Base-by-base conservation (phyloP, 208 protist genomes). In the Acanthamoeba divionensis region DNA sequence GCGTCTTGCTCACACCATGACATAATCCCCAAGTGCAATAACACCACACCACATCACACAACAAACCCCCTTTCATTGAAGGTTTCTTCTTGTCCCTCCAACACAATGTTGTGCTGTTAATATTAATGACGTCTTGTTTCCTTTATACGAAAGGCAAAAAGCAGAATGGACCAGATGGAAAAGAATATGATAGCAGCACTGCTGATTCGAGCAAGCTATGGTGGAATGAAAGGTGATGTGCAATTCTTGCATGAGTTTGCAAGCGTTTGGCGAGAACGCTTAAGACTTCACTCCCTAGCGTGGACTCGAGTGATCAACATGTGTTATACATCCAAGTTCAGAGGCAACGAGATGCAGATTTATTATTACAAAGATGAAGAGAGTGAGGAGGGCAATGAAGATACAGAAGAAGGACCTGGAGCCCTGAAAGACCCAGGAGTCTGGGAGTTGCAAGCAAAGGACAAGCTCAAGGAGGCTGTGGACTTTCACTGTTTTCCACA, bases 171-270 rank as follows among this genome's bases (percentile, higher is more conserved):
- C 10, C n/a, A 31, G 21, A 31, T 41, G 2, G n/a, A 6, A 52
- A 12, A 52, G 24, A 31, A 38, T 3, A 15, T 62, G 50, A 13
- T 83, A 4, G 50, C 73, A 26, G 33, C 73, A 5, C 15, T 83
- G 15, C 3, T 83, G 73, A 13, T 83, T 18, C 73, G 73, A 6
- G 67, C 73, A 38, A 48, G 73, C 50, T 83, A 83, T 29, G 73
- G 73, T 2, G 73, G 73, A 26, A 83, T 83, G 73, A 83, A 83
- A 55, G 73, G 73, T 21, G 73, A 83, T 33, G 18, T 83, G 21
- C 48, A 38, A 1, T 63, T 83, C 10, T 33, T 83, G 31, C 44
- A 52, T 33, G 73, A 29, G 4, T 83, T 83, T n/a, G 73, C 73
- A 18, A 31, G 47, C 45, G 41, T 38, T 31, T 83, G 73, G 73